A percentile compares a stretch with the other conserved stretches of the same genome.
Evolutionary conservation across 1,284 basidiomycete genomes (phyloP).

Genomic region (Ceratobasidium sp.): DNA sequence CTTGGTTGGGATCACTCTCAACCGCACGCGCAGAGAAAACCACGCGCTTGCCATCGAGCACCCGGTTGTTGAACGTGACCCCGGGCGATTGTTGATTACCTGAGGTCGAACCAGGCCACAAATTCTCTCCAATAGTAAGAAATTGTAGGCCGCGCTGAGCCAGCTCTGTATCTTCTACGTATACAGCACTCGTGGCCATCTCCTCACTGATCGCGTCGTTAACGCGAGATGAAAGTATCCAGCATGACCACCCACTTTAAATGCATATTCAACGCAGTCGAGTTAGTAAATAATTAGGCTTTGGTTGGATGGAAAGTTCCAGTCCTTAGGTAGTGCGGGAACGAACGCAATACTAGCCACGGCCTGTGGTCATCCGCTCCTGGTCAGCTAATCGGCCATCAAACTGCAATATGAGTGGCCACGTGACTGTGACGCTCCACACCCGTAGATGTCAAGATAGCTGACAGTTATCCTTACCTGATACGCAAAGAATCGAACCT

Average conservation of each 20-base stretch:
- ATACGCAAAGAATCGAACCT: too few relatives aligned
- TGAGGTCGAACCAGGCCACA: conserved; percentile 8
- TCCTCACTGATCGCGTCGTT: conserved; percentile 8
- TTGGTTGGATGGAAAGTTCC: conserved; percentile 61
- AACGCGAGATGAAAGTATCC: background rate
- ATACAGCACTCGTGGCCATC: conserved; percentile 9
- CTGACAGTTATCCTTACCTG: too few relatives aligned
- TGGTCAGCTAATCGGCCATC: too few relatives aligned
- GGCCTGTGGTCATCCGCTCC: too few relatives aligned
- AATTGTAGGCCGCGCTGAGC: conserved; percentile 7
- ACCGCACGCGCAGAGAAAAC: conserved; percentile 64
- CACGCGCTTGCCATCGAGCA: conserved; percentile 56
- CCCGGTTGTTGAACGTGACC: conserved; percentile 22
- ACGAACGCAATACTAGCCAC: too few relatives aligned
- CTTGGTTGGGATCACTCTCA: conserved; percentile 57
- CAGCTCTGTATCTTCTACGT: conserved; percentile 1
- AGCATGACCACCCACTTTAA: conserved; percentile 11
- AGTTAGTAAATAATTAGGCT: conserved; percentile 72
- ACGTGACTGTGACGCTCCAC: too few relatives aligned
- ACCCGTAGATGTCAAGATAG: too few relatives aligned
- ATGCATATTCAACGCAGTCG: conserved; percentile 45
- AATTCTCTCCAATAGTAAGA: background rate
- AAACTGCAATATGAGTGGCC: too few relatives aligned
- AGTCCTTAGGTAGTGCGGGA: conserved; percentile 75
- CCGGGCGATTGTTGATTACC: conserved; percentile 19